Evolutionary conservation across 352 stramenopile species (phyloP), one percentile per base, ranked within the genome.

Genomic region (Phytophthora sp.): DNA sequence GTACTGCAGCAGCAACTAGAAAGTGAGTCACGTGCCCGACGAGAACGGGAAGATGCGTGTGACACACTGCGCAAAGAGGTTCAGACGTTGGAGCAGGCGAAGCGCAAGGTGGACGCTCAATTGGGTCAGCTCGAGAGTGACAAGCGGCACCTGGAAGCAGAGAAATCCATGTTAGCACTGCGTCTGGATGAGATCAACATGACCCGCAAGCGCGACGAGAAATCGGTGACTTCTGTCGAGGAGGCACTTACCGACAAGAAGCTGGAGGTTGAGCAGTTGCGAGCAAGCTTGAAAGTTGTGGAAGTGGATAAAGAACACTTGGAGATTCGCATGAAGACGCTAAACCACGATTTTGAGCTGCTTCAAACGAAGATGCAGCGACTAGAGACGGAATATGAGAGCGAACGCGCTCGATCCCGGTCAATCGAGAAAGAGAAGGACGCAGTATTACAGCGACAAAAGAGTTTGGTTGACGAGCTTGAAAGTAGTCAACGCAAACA

Each of bases 231-330:
- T 3, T 67, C 59, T 4, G 51, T 50, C 2, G 57, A 68, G 41
- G 63, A 58, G 21, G 42, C 61, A 23, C 41, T 78, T 3, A 66
- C 58, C 4, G 76, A 79, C 38, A 75, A 77, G 26, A 82, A 79
- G 27, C 71, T 77, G 60, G 82, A 90, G 53, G 70, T 79, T 6
- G 79, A 88, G 44, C 74, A 86, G 38, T 65, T 88, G 2, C 69
- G 76, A 24, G 69, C 60, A 11, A 74, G 55, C 24, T 57, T 79
- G 11, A 77, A 75, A 33, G 56, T 71, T 11, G 44, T 69, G 18
- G 71, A 76, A 35, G 57, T 57, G 29, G 79, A 88, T 21, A 89
- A 85, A 58, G 51, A 68, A 1, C 72, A 79, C 11, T 45, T 86
- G 7, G 50, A 54, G 7, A 23, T 50, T n/a, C 70, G 76, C 13